Evolutionary conservation across 2,329 filamentous ascomycete genomes (phyloP), one percentile per base, ranked within the genome.

Genomic region (Aspergillus flavus): DNA sequence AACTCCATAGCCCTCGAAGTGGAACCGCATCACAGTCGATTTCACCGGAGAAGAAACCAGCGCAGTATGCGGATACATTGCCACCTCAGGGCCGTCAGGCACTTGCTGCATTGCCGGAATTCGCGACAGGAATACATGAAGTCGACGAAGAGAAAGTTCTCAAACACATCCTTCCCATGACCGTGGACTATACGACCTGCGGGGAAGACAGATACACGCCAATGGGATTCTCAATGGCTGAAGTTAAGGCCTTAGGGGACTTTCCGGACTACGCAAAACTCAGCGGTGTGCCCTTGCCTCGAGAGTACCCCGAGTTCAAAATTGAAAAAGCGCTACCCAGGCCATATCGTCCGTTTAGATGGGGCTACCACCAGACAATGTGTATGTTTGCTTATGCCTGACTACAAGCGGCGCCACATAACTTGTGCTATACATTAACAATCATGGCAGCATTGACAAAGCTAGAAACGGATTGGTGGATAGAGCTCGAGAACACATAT

Each of bases 331-430:
- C 92, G 0, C 71, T 84, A 11, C 86, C 92, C 1, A 83, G 93
- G 62, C 92, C 92, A 0, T 96, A 94, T 73, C 84, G 93, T 46
- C 93, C 93, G 0, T 91, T 96, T 50, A 79, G 93, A 70, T 96
- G 93, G 93, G 81, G 84, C 0, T 96, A 96, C 73, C 91, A 95
- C 73, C 93, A 96, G 73, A 96, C 92, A 0, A 96, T 96, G 93
- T 91, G 92, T 94, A 85, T 70, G 89, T 83, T 58, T 10, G 19
- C 10, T 23, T 21, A 21, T 32, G 21, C 28, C n/a, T 10, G 23
- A 21, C 26, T 43, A 14, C 30, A 23, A 39, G 39, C 6, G 45
- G 10, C 43, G 39, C 56, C 39, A 23, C 48, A 48, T 4, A 21
- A 43, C 41, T 34, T 30, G 36, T 32, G 9, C 26, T 21, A 9